Conservation (phyloP, 106 monocot species). For the Iris macrosiphon region DNA sequence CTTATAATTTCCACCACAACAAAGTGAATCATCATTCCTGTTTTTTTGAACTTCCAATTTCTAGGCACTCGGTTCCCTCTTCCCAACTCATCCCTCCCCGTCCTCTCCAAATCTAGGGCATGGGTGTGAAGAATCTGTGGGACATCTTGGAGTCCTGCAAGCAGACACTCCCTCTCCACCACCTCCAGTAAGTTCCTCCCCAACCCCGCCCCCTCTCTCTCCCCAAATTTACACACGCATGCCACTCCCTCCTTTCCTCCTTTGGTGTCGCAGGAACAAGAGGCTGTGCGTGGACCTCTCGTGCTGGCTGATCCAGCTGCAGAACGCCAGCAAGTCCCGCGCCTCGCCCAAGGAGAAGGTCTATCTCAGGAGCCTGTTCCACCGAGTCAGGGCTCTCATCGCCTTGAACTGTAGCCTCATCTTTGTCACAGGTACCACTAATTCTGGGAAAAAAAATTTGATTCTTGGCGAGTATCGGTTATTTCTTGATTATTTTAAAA, state of each 20-base stretch:
- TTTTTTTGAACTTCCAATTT: not conserved
- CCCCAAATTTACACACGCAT: not conserved
- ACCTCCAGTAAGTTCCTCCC: conserved; percentile 60
- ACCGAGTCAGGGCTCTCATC: conserved; percentile 76
- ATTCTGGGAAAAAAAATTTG: too few relatives aligned
- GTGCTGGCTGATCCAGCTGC: conserved; percentile 82
- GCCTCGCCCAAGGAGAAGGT: conserved; percentile 48
- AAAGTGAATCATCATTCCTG: too few relatives aligned
- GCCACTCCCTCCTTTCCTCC: not conserved
- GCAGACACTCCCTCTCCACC: conserved; percentile 85
- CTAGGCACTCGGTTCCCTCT: not conserved
- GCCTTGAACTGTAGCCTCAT: conserved; percentile 82
- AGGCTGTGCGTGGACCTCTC: conserved; percentile 89
- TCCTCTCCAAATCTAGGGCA: conserved; percentile 8
- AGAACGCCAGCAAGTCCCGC: conserved; percentile 32
- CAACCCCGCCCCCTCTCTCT: not conserved
- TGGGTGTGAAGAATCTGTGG: conserved; percentile 96
- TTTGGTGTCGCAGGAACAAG: conserved; percentile 58
- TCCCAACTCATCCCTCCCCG: not conserved
- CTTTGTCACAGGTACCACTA: conserved; percentile 85
- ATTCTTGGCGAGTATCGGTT: too few relatives aligned
- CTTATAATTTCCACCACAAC: too few relatives aligned
- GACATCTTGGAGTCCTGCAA: conserved; percentile 96
- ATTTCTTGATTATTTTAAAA: too few relatives aligned
- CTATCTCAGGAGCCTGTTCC: conserved; percentile 73